Evolutionary conservation across 768 basidiomycete genomes (phyloP), one percentile per base, ranked within the genome.

Genomic region (Aureoboletus auriporus): DNA sequence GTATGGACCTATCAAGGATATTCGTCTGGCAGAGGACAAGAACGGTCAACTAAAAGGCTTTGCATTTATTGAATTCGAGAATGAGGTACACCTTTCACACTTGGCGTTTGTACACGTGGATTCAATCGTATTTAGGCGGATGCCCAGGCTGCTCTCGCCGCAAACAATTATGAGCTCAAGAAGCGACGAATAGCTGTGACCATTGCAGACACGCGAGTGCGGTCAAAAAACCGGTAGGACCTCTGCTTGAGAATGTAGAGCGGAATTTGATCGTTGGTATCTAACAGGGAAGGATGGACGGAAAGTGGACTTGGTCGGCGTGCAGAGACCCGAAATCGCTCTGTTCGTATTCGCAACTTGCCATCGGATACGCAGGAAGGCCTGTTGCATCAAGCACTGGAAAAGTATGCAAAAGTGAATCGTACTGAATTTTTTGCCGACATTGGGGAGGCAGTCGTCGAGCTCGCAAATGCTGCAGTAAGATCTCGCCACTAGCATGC

Each of bases 151-250:
- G 87, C 89, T 6, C 72, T 96, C 33, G 72, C 77, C 6, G 85
- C 89, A 5, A 94, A 95, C 61, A 95, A 94, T 55, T 69, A 83
- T 47, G 92, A 95, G 59, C 73, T 94, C 27, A 94, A 93, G 69
- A 91, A 85, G 52, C 80, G 93, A n/a, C 80, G 87, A 12, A 88
- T 97, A 39, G 87, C 86, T 2, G 92, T 96, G 23, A 94, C 92
- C 0, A 71, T 93, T 14, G 83, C 90, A 4, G 90, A 95, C 64
- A 74, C 82, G 14, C 84, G 84, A 7, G 78, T 76, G 10, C 77
- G 78, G 23, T 69, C 76, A 6, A 75, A 73, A 42, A 73, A 72
- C 55, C 73, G 72, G 86, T 85, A 39, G 42, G 73, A 64, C 33
- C 29, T 31, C 4, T 47, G 23, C n/a, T n/a, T 11, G 17, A 39